Conservation (phyloP, 2,329 filamentous ascomycete genomes). For the Mycocentrospora acerina region DNA sequence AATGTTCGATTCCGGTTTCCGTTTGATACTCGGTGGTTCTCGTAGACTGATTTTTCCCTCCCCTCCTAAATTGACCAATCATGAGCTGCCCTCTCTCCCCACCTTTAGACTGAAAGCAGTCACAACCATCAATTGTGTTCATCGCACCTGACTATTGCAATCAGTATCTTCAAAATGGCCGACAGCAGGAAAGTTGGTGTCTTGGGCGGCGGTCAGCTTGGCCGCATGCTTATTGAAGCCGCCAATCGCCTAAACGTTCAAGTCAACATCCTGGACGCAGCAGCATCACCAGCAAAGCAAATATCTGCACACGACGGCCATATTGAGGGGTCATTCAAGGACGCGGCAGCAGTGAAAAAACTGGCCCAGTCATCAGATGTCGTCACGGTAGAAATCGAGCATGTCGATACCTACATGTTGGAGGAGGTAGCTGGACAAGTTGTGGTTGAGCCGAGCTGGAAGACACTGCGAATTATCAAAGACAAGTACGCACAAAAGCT, state of each 20-base stretch:
- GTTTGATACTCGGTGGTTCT: conserved; percentile 3
- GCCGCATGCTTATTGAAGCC: conserved; percentile 92
- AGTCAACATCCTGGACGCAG: conserved; percentile 76
- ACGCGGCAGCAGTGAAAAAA: conserved; percentile 73
- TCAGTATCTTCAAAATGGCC: conserved; percentile 21
- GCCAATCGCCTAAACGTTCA: conserved; percentile 76
- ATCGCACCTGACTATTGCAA: conserved; percentile 3
- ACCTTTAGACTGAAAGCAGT: conserved; percentile 19
- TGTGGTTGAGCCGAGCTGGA: conserved; percentile 76
- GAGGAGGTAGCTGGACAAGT: conserved; percentile 74
- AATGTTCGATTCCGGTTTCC: too few relatives aligned
- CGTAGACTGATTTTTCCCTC: conserved; percentile 24
- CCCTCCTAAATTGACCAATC: conserved; percentile 25
- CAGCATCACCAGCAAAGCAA: conserved; percentile 79
- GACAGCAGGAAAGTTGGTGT: conserved; percentile 40
- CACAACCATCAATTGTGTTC: conserved; percentile 15
- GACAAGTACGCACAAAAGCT: conserved; percentile 92
- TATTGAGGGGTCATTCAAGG: conserved; percentile 85
- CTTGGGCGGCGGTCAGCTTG: conserved; percentile 61
- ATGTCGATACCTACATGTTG: conserved; percentile 85
- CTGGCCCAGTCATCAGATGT: conserved; percentile 78
- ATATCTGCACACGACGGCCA: conserved; percentile 74
- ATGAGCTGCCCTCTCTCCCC: conserved; percentile 13
- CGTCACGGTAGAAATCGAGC: conserved; percentile 92
- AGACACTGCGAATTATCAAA: conserved; percentile 84